phyloP scores from a whole-genome alignment of 345 rosid genomes.

The Brassica nigra region DNA sequence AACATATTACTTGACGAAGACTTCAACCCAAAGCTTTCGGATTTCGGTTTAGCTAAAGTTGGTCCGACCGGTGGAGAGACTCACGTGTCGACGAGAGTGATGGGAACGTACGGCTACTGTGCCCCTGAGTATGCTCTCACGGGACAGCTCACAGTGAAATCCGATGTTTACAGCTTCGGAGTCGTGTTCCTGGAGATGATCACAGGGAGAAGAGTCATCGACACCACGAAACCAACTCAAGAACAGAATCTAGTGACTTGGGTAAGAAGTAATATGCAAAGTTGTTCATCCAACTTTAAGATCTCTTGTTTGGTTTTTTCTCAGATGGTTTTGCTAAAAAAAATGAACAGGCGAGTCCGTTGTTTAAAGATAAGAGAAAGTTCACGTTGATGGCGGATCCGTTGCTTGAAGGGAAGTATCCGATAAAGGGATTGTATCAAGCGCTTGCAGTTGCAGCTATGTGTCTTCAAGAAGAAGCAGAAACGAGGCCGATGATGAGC shows the following conservation, averaged over 20 bases:
- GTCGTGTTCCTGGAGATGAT: slow-evolving; percentile 55
- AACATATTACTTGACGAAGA: slow-evolving; percentile 62
- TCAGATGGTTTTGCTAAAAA: slow-evolving; percentile 10
- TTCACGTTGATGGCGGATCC: slow-evolving; percentile 71
- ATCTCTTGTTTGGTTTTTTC: not conserved
- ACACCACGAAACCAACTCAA: slow-evolving; percentile 55
- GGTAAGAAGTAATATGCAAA: slow-evolving; percentile 44
- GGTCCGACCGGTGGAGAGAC: slow-evolving; percentile 71
- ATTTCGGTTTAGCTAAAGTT: slow-evolving; percentile 83
- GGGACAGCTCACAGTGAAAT: slow-evolving; percentile 55
- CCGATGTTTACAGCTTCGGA: not conserved
- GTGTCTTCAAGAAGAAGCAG: slow-evolving; percentile 82
- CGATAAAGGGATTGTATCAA: slow-evolving; percentile 61
- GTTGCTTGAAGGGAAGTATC: slow-evolving; percentile 58
- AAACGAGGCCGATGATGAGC: slow-evolving; percentile 64
- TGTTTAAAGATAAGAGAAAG: slow-evolving; percentile 64
- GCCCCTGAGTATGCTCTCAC: slow-evolving; percentile 80
- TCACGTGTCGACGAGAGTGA: slow-evolving; percentile 80
- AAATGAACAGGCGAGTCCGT: slow-evolving; percentile 60
- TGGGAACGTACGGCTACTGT: slow-evolving; percentile 89
- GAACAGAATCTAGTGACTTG: slow-evolving; percentile 75
- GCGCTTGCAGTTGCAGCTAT: slow-evolving; percentile 84
- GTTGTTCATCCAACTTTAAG: not conserved
- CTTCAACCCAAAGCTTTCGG: slow-evolving; percentile 73
- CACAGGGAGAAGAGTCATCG: slow-evolving; percentile 81